phyloP scores from a whole-genome alignment of 495 filamentous ascomycete species.

The Aspergillus biplanus region DNA sequence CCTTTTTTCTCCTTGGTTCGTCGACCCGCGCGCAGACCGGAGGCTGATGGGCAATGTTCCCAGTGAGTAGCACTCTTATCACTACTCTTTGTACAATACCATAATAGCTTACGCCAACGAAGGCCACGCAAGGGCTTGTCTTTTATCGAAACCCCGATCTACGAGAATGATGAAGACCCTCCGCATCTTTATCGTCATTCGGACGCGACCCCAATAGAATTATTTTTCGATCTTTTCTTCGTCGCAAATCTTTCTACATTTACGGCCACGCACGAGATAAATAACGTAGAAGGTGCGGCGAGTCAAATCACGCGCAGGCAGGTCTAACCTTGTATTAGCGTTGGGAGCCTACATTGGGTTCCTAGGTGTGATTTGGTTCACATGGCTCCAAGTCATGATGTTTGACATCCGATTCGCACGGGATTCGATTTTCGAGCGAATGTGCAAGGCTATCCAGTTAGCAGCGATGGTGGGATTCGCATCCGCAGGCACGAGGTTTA shows the following conservation, averaged over 20 bases:
- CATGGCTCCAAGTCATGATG: slow-evolving; percentile 70
- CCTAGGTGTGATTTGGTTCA: slow-evolving; percentile 71
- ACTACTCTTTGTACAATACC: slow-evolving; percentile 4
- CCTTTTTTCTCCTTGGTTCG: slow-evolving; percentile 25
- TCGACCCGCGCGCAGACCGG: slow-evolving; percentile 23
- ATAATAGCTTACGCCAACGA: slow-evolving; percentile 13
- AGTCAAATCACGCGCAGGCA: background rate
- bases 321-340: slow-evolving; percentile 29
- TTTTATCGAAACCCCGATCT: slow-evolving; percentile 42
- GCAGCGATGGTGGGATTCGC: slow-evolving; percentile 68
- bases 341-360: slow-evolving; percentile 62
- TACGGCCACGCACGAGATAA: slow-evolving; percentile 58
- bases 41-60: slow-evolving; percentile 10
- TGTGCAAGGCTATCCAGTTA: slow-evolving; percentile 65
- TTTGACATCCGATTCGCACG: slow-evolving; percentile 70
- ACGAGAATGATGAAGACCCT: slow-evolving; percentile 26
- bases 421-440: slow-evolving; percentile 68
- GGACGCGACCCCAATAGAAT: slow-evolving; percentile 59
- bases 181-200: slow-evolving; percentile 37
- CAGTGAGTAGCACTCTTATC: slow-evolving; percentile 26
- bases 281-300: slow-evolving; percentile 43
- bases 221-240: slow-evolving; percentile 75
- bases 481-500: slow-evolving; percentile 60
- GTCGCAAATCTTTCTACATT: slow-evolving; percentile 71
- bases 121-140: slow-evolving; percentile 28